Conservation (phyloP, 495 filamentous ascomycete species). For the Lophiostoma macrostomum region DNA sequence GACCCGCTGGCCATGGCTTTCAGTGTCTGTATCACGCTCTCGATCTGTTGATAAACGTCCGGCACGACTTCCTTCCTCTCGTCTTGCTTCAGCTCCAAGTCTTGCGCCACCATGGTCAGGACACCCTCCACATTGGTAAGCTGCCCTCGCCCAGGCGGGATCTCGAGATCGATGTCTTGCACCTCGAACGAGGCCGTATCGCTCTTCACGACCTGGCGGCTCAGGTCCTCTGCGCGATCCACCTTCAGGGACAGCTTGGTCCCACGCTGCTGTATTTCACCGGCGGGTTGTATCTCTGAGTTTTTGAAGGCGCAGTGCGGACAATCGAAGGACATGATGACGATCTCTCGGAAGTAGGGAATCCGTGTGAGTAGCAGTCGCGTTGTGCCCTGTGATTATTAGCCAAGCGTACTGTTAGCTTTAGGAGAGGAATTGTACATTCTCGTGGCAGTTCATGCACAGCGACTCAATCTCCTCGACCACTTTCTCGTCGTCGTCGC, state of each 20-base stretch:
- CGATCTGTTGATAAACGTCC: conserved; percentile 72
- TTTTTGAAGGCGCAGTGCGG: conserved; percentile 82
- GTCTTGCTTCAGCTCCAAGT: conserved; percentile 71
- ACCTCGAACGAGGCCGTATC: conserved; percentile 79
- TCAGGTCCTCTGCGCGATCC: conserved; percentile 65
- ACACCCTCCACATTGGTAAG: conserved; percentile 91
- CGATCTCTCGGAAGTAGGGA: conserved; percentile 93
- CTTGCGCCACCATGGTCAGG: conserved; percentile 68
- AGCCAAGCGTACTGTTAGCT: background rate
- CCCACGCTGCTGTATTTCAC: conserved; percentile 85
- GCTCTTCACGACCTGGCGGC: conserved; percentile 85
- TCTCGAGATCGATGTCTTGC: conserved; percentile 83
- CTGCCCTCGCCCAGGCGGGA: conserved; percentile 82
- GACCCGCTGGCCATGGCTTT: conserved; percentile 68
- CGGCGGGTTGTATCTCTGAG: conserved; percentile 87
- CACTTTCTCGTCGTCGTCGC: conserved; percentile 52
- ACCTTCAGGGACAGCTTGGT: conserved; percentile 73
- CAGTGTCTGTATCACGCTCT: conserved; percentile 65
- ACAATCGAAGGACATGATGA: conserved; percentile 95
- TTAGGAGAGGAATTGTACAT: conserved; percentile 50
- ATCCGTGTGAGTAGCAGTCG: conserved; percentile 84
- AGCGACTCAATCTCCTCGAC: conserved; percentile 70
- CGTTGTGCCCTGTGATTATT: conserved; percentile 64
- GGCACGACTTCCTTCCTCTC: conserved; percentile 68
- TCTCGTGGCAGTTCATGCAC: conserved; percentile 84